Evolutionary conservation across 768 basidiomycete genomes (phyloP), one percentile per base, ranked within the genome.

Genomic region (Podaxis rugospora): DNA sequence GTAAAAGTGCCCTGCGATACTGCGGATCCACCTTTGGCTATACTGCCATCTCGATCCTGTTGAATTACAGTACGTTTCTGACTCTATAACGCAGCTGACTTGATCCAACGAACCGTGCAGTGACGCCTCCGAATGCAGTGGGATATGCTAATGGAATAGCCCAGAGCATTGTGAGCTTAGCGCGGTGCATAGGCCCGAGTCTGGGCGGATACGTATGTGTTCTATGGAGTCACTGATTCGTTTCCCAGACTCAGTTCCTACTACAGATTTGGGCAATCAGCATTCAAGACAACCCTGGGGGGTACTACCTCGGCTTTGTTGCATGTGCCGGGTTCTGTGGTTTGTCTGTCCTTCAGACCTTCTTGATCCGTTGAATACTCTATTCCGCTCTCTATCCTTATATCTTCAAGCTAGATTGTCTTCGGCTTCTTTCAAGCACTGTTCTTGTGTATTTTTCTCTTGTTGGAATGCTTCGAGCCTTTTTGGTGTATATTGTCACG

Each of bases 91-190:
- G 18, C 49, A 18, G 10, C 28, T 51, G 27, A 37, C 28, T 5
- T 52, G 14, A 28, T n/a, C 64, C 64, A 37, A 67, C 50, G 25
- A 42, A 65, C 59, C 50, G 50, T 59, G 51, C 61, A 94, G 92
- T 96, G 90, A 93, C 95, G 0, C 95, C 96, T 1, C 93, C 95
- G 1, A 81, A 82, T 40, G 86, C 93, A 6, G 86, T 98, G 42
- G 93, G 94, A 5, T 85, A 93, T 62, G 93, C 96, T 9, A 99
- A 98, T 69, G 97, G 96, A 16, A 86, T 96, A 21, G 97, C 95
- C 0, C 97, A 99, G 73, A 95, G 93, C 68, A 90, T 93, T 35
- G 95, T 96, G 64, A 95, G 93, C 64, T 85, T 96, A 25, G 93
- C 95, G 3, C 84, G 97, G 42, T 97, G 95, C 75, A 68, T 93